Evolutionary conservation across 2,329 filamentous ascomycete species (phyloP).

Genomic region (Furcasterigmium furcatum): DNA sequence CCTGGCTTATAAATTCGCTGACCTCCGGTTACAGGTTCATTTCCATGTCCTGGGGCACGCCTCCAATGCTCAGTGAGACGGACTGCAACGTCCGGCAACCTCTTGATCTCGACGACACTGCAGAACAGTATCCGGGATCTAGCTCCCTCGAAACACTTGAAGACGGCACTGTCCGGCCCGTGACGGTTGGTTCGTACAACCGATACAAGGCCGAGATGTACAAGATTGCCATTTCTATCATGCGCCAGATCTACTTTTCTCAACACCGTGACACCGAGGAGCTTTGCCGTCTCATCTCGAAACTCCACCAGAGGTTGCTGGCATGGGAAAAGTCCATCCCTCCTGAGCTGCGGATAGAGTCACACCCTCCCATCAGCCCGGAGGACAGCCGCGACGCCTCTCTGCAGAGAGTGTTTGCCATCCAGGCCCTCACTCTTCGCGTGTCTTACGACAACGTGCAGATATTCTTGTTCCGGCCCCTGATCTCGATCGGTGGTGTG

Average conservation of each 20-base stretch:
- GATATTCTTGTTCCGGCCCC: not conserved
- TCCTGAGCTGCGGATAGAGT: not conserved
- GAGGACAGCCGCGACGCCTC: not conserved
- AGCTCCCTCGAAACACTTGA: constrained; percentile 1
- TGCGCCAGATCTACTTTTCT: not conserved
- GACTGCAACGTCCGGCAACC: not conserved
- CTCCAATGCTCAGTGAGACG: not conserved
- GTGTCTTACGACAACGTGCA: not conserved
- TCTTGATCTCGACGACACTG: not conserved
- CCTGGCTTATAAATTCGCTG: not conserved
- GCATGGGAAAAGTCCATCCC: not conserved
- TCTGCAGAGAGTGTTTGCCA: not conserved
- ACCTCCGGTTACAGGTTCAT: not conserved
- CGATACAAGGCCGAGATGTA: constrained; percentile 3
- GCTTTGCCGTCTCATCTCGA: not conserved
- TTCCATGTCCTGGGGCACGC: not conserved
- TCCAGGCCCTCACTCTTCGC: not conserved
- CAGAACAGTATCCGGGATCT: not conserved
- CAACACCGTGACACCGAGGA: not conserved
- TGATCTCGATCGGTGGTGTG: not conserved
- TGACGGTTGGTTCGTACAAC: not conserved
- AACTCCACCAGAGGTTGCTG: not conserved
- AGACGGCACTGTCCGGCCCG: not conserved
- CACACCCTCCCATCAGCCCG: no score
- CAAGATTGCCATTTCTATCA: not conserved